These are phyloP conservation scores for Gymnopus androsaceus DNA, from an alignment of 1,284 basidiomycete genomes.

Conservation along the genomic window DNA sequence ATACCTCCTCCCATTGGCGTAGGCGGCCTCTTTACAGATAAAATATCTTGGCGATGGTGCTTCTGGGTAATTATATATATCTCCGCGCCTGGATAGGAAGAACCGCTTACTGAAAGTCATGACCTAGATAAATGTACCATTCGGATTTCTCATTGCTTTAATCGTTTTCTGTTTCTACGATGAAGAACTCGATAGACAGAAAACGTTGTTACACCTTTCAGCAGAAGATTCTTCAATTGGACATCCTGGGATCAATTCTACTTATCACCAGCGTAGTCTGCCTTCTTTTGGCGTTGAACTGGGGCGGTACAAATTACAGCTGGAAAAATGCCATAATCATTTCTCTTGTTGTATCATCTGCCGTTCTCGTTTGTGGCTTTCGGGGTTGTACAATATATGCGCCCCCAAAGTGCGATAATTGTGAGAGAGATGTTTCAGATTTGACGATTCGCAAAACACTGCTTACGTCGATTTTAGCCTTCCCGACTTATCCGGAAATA, in stretches of 20 bases:
- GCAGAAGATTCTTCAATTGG: slow-evolving; percentile 3
- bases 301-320: slow-evolving; percentile 17
- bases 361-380: slow-evolving; percentile 13
- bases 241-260: slow-evolving; percentile 13
- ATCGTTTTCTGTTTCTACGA: slow-evolving; percentile 17
- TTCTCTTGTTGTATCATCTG: slow-evolving; percentile 10
- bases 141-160: slow-evolving; percentile 14
- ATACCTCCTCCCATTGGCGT: not conserved
- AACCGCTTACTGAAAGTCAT: not conserved
- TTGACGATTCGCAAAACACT: not conserved
- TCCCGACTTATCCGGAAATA: not conserved
- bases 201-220: not conserved
- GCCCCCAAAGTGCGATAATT: not conserved
- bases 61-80: not conserved
- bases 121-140: slow-evolving; percentile 18
- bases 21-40: slow-evolving; percentile 14
- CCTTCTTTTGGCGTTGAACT: slow-evolving; percentile 19
- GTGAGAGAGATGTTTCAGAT: not conserved
- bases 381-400: slow-evolving; percentile 12
- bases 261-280: slow-evolving; percentile 11
- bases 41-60: slow-evolving; percentile 15
- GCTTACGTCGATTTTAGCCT: not conserved
- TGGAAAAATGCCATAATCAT: slow-evolving; percentile 17
- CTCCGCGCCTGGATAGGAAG: not conserved
- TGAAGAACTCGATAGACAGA: not conserved